Evolutionary conservation across 106 monocot species (phyloP).

Genomic region (Dendrobium huoshanense): DNA sequence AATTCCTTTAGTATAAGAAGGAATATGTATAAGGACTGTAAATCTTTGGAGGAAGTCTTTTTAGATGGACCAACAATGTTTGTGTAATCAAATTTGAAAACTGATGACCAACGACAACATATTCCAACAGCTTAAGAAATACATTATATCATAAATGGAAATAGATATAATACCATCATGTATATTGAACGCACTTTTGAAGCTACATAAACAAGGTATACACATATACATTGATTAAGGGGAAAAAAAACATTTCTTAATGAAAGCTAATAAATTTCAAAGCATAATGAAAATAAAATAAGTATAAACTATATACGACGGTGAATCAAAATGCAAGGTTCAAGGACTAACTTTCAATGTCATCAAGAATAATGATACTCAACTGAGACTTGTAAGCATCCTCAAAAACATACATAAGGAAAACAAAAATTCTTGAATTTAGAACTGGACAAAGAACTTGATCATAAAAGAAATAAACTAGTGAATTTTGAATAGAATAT

Average conservation of each 20-base stretch:
- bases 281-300: too few relatives aligned
- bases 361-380: constrained; percentile 93
- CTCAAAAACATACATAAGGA: constrained; percentile 67
- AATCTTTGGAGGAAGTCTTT: constrained; percentile 88
- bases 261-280: too few relatives aligned
- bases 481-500: background rate
- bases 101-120: constrained; percentile 83
- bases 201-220: background rate
- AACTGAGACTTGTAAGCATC: constrained; percentile 93
- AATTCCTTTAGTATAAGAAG: background rate
- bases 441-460: background rate
- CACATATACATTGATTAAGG: background rate
- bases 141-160: background rate
- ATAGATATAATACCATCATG: background rate
- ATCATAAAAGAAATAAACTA: background rate
- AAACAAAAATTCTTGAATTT: background rate
- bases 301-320: too few relatives aligned
- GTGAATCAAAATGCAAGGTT: background rate
- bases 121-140: constrained; percentile 78
- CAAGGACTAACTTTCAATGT: constrained; percentile 76
- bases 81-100: constrained; percentile 88
- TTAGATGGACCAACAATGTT: constrained; percentile 74
- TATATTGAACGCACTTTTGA: background rate
- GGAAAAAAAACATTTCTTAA: background rate
- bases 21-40: background rate